Conservation (phyloP, 2,329 filamentous ascomycete genomes). For the Aspergillus latus region DNA sequence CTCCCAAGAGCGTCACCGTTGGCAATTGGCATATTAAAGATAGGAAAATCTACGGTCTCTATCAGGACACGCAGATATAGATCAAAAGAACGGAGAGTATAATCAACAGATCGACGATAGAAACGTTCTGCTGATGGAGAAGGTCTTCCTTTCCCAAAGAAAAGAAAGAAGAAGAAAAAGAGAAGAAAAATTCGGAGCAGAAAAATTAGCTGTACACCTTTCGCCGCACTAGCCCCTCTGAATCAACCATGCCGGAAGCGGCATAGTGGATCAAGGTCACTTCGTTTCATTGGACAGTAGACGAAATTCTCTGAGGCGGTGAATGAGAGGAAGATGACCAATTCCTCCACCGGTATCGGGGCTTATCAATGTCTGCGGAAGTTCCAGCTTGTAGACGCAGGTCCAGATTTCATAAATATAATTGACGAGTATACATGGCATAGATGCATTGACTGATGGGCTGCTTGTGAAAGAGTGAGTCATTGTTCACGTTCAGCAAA, state of each 20-base stretch:
- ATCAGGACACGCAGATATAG: constrained; percentile 24
- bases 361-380: background rate
- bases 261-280: constrained; percentile 20
- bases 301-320: constrained; percentile 31
- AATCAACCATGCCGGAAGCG: constrained; percentile 20
- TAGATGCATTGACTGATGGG: background rate
- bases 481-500: background rate
- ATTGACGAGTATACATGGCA: too few relatives aligned
- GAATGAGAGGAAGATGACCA: constrained; percentile 19
- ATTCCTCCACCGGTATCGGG: background rate
- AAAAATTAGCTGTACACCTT: constrained; percentile 32
- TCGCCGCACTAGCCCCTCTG: constrained; percentile 24
- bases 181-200: constrained; percentile 28
- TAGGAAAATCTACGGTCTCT: constrained; percentile 32
- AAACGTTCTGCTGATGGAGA: constrained; percentile 59
- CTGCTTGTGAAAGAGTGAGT: background rate
- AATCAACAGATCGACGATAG: constrained; percentile 47
- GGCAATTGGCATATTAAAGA: constrained; percentile 66
- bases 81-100: constrained; percentile 25
- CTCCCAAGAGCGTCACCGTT: constrained; percentile 62
- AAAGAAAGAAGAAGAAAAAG: constrained; percentile 48
- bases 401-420: too few relatives aligned
- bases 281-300: constrained; percentile 30
- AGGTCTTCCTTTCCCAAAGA: constrained; percentile 59
- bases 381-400: too few relatives aligned